Conservation (phyloP, 169 alveolate species). For the Toxoplasma gondii region DNA sequence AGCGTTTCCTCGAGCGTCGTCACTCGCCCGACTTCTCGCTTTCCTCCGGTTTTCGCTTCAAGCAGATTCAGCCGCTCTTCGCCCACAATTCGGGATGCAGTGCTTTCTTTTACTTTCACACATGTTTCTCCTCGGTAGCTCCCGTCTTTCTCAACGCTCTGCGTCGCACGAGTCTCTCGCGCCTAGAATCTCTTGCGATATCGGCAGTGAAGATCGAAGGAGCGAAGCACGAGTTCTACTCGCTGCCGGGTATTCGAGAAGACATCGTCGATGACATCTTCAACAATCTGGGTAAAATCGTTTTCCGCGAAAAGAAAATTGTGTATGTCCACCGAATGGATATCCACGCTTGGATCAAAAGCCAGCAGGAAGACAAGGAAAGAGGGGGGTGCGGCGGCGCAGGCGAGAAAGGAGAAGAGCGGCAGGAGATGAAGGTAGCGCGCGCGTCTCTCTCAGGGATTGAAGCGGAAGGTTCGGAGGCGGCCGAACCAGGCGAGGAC, state of each 20-base stretch:
- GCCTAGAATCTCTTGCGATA: conserved; percentile 79
- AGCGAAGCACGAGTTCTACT: conserved; percentile 79
- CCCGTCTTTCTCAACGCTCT: conserved; percentile 85
- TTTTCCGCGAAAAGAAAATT: not conserved
- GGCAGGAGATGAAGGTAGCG: not conserved
- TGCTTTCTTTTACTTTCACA: conserved; percentile 84
- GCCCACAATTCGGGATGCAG: conserved; percentile 84
- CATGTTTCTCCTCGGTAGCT: conserved; percentile 81
- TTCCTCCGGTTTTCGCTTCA: conserved; percentile 82
- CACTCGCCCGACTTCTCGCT: not conserved
- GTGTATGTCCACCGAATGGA: not conserved
- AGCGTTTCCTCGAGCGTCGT: conserved; percentile 17
- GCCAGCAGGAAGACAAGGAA: not conserved
- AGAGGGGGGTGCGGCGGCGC: not conserved
- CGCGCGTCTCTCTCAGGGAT: no score
- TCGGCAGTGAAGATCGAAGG: conserved; percentile 85
- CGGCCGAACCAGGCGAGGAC: not conserved
- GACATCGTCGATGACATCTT: conserved; percentile 61
- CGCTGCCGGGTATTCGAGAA: conserved; percentile 74
- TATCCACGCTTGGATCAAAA: not conserved
- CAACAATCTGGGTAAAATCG: conserved; percentile 41
- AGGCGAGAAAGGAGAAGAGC: not conserved
- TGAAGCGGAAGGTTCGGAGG: not conserved
- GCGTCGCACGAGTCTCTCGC: conserved; percentile 81
- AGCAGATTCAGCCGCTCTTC: conserved; percentile 85